phyloP scores from a whole-genome alignment of 83 land plant genomes.

The Larix sibirica region DNA sequence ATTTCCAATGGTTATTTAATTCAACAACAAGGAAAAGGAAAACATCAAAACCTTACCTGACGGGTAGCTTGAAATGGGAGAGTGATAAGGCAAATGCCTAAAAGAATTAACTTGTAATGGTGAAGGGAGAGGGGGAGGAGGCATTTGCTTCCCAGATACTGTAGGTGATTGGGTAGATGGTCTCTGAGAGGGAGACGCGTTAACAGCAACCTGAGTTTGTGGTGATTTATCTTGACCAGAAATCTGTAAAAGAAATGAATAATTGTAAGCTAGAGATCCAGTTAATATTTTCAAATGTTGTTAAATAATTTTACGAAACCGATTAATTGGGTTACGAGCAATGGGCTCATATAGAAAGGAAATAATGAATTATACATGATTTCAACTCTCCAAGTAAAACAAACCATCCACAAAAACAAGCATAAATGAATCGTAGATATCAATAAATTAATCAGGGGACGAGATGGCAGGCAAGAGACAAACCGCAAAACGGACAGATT shows the following conservation, averaged over 20 bases:
- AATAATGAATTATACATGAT: too few species aligned
- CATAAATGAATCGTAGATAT: too few species aligned
- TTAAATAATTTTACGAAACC: too few species aligned
- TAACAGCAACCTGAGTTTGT: not conserved
- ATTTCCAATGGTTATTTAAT: too few species aligned
- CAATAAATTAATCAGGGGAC: too few species aligned
- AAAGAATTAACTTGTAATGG: not conserved
- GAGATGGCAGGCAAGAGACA: too few species aligned
- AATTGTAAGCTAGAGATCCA: not conserved
- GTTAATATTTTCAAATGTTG: not conserved
- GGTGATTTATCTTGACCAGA: slow-evolving; percentile 7
- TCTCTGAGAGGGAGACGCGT: not conserved
- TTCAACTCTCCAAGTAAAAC: too few species aligned
- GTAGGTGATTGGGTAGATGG: not conserved
- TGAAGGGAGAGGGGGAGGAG: not conserved
- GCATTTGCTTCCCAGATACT: slow-evolving; percentile 5
- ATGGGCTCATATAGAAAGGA: too few species aligned
- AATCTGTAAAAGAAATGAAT: not conserved
- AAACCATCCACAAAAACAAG: too few species aligned
- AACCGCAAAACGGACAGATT: slow-evolving; percentile 45
- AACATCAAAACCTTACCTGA: not conserved
- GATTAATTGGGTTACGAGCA: too few species aligned
- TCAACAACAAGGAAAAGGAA: too few species aligned
- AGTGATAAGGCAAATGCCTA: slow-evolving; percentile 1
- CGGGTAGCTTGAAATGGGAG: slow-evolving; percentile 6